Evolutionary conservation across 2,329 filamentous ascomycete species (phyloP).

Genomic region (Camillea tinctor): DNA sequence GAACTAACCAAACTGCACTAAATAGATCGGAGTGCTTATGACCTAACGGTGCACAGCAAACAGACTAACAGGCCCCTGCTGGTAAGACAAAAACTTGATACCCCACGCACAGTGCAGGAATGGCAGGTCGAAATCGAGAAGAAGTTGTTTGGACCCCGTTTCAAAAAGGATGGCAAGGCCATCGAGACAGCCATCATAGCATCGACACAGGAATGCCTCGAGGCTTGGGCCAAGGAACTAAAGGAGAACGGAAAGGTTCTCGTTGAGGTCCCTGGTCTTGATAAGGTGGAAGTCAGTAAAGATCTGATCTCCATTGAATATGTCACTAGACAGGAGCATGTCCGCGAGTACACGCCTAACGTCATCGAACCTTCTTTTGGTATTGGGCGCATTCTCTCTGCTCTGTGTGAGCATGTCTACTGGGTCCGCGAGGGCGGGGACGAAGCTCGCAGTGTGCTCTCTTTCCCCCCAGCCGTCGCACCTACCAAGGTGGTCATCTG

Average conservation of each 20-base stretch:
- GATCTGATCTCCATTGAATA: conserved; percentile 84
- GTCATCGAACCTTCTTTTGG: conserved; percentile 97
- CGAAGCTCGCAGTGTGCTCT: conserved; percentile 82
- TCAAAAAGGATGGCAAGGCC: conserved; percentile 90
- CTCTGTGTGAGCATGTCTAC: conserved; percentile 90
- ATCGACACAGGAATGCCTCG: conserved; percentile 76
- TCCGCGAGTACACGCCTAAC: conserved; percentile 89
- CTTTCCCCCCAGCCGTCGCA: conserved; percentile 73
- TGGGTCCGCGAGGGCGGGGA: conserved; percentile 83
- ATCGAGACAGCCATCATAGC: conserved; percentile 77
- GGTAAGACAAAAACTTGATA: conserved; percentile 77
- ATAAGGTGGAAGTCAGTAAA: conserved; percentile 75
- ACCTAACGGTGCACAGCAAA: conserved; percentile 87
- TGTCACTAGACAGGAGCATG: conserved; percentile 77
- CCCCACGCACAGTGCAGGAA: conserved; percentile 78
- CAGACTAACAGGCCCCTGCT: conserved; percentile 85
- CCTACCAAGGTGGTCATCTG: conserved; percentile 94
- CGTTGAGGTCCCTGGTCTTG: conserved; percentile 68
- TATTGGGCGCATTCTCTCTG: conserved; percentile 92
- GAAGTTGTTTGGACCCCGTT: conserved; percentile 93
- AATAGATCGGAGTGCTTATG: conserved; percentile 82
- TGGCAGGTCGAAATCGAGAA: conserved; percentile 86
- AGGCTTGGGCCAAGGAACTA: conserved; percentile 74
- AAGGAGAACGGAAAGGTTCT: conserved; percentile 69
- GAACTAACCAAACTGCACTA: neutral